Evolutionary conservation across 352 stramenopile genomes (phyloP), one percentile per base, ranked within the genome.

Genomic region (Thraustochytrium sp.): DNA sequence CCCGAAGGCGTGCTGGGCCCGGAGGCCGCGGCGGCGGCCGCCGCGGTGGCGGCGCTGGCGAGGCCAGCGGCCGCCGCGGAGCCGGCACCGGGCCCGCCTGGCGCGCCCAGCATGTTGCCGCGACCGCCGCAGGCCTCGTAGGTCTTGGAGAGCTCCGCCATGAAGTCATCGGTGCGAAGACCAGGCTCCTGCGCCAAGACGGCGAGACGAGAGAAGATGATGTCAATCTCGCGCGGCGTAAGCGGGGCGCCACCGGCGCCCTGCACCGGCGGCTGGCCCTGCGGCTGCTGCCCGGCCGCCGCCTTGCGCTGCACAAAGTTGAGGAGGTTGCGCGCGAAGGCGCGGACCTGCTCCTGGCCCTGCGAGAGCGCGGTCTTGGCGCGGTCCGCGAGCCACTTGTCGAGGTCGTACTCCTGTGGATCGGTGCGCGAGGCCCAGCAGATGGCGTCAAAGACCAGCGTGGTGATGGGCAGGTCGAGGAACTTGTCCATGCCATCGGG

Each of bases 271-370:
- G 59, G 26, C 31, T 21, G 59, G 26, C 11, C 77, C 38, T 8
- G 31, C 51, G 34, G 34, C 51, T 40, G 42, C 13, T 82, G 63
- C 54, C 31, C 46, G 21, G 23, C n/a, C 9, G 21, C 51, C 1
- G 74, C 40, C 74, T 76, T 73, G 37, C n/a, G 55, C 40, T 83
- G 53, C 51, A 83, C 34, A 46, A 76, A 54, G n/a, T 29, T 49
- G 42, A 76, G 29, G 4, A 83, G 38, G 23, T 49, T 59, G 29
- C 53, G 74, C 23, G 40, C 74, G 36, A 76, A 76, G 51, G n/a
- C 37, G 18, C 31, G 74, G 2, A 56, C 36, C 38, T 38, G 34
- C 51, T 68, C 8, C 37, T 46, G 53, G 31, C 74, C 74, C 8
- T 83, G 53, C 29, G 64, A 16, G 31, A 44, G 38, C 21, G 34